Conservation (phyloP, 495 filamentous ascomycete genomes). For the Poronia punctata region DNA sequence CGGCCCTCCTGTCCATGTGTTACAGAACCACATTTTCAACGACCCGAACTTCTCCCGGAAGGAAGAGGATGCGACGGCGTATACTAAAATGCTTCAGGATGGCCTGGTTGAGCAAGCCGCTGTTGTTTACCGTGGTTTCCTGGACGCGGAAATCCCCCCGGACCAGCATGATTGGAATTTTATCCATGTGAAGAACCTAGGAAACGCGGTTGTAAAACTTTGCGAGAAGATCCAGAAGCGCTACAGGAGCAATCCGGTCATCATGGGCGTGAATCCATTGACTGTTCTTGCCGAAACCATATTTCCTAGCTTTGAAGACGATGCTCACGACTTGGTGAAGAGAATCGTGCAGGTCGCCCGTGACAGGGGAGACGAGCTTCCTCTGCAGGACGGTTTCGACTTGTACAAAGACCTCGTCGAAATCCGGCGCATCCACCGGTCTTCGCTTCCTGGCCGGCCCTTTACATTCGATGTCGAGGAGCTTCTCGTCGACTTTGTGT, state of each 20-base stretch:
- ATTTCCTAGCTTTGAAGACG: slow-evolving; percentile 82
- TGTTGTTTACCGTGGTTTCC: slow-evolving; percentile 62
- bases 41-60: slow-evolving; percentile 69
- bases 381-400: slow-evolving; percentile 86
- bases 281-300: slow-evolving; percentile 73
- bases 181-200: slow-evolving; percentile 78
- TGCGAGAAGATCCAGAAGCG: slow-evolving; percentile 84
- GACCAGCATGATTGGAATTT: slow-evolving; percentile 76
- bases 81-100: slow-evolving; percentile 59
- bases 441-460: slow-evolving; percentile 54
- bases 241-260: slow-evolving; percentile 77
- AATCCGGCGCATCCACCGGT: slow-evolving; percentile 69
- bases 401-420: slow-evolving; percentile 82
- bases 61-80: slow-evolving; percentile 60
- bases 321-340: slow-evolving; percentile 72
- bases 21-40: slow-evolving; percentile 73
- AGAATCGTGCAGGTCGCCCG: slow-evolving; percentile 68
- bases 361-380: slow-evolving; percentile 63
- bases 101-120: slow-evolving; percentile 67
- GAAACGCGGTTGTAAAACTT: slow-evolving; percentile 74
- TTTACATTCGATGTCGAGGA: slow-evolving; percentile 86
- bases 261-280: slow-evolving; percentile 86
- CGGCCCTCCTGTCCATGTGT: slow-evolving; percentile 72
- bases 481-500: slow-evolving; percentile 83
- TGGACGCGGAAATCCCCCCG: slow-evolving; percentile 66